Evolutionary conservation across 768 basidiomycete species (phyloP).

Genomic region (Russula compacta): DNA sequence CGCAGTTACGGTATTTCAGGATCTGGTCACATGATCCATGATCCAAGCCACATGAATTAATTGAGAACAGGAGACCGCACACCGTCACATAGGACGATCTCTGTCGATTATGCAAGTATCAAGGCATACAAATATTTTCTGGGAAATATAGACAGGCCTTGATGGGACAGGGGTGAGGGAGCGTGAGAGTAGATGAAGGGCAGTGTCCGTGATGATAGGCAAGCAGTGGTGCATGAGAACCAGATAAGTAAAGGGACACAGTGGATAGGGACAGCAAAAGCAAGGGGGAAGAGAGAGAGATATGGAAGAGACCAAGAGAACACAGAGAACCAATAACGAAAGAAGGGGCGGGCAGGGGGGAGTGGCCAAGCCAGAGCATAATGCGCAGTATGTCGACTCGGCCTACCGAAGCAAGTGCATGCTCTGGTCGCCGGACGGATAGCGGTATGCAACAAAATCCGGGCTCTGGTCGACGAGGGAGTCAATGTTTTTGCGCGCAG

Average conservation of each 20-base stretch:
- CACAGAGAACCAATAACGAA: conserved; percentile 5
- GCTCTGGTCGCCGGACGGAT: conserved; percentile 69
- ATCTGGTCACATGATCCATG: conserved; percentile 3
- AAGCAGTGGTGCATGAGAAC: conserved; percentile 22
- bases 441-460: conserved; percentile 81
- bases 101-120: conserved; percentile 9
- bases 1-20: not conserved
- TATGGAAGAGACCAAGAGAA: not conserved
- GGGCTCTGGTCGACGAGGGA: conserved; percentile 77
- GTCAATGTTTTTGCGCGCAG: conserved; percentile 63
- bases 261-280: not conserved
- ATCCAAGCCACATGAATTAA: too few relatives aligned
- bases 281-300: not conserved
- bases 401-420: conserved; percentile 47
- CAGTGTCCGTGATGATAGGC: conserved; percentile 10
- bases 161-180: not conserved
- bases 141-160: not conserved
- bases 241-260: not conserved
- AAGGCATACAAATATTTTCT: conserved; percentile 14
- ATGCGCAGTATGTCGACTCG: not conserved
- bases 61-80: not conserved
- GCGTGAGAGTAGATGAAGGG: conserved; percentile 3
- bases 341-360: not conserved
- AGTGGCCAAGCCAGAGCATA: not conserved
- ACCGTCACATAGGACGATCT: not conserved